Base-by-base conservation (phyloP, 495 filamentous ascomycete species). In the Aspergillus saccharolyticus region DNA sequence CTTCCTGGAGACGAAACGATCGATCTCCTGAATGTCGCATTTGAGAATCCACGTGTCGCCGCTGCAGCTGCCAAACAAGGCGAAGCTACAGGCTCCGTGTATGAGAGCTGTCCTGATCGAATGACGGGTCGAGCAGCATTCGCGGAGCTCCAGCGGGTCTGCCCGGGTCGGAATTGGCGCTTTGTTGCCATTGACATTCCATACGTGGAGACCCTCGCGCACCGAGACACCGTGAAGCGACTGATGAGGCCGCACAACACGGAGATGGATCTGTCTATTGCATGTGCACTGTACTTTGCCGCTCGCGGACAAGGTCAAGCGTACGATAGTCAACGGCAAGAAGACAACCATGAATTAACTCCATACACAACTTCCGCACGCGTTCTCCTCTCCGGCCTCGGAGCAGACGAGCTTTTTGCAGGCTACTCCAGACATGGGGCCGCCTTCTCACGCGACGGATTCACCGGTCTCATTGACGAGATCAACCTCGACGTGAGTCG, bases 191-290 rank as follows among this genome's bases (percentile, higher is more conserved):
- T 99, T 50, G 85, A 99, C 63, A 77, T 99, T 24, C 85, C 94
- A 0, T 96, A 92, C 63, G 62, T 76, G 14, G 90, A 96, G 58
- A 88, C 86, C 0, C 59, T 86, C 45, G 74, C 78, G 3, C 90
- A 96, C 63, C 85, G 90, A 47, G 63, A 79, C 7, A 76, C 74
- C 6, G 80, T 97, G 3, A 80, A 90, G 42, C 79, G 81, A 1
- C 79, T 99, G 15, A 94, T 97, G 63, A 80, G 87, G 63, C 94
- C 94, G 0, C 94, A 97, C 70, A 91, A 96, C 63, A 97, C 94
- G 0, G 95, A 97, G 69, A 99, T 99, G 94, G 94, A 99, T 65
- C 79, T 97, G 3, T 97, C 95, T n/a, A 97, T 99, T 62, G 88
- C 88, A 2, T 84, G 82, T 52, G 94, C 94, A 0, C 80, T 97